Percentiles rank a stretch among this genome's conserved stretches.
Conservation (phyloP, 1,284 basidiomycete species). For the Boletus sp. region DNA sequence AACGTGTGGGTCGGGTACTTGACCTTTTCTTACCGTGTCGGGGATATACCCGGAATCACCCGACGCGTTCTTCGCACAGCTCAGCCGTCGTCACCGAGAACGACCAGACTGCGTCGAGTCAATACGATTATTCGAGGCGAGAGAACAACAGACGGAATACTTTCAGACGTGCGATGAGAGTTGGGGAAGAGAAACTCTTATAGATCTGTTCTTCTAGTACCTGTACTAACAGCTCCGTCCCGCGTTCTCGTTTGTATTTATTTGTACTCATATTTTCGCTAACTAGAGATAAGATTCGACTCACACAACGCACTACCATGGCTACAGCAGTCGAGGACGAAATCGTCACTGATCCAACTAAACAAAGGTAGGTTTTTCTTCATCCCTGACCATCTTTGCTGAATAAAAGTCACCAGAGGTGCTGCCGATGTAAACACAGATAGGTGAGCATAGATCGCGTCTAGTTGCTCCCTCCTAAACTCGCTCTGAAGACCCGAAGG, state of each 20-base stretch:
- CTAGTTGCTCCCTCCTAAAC: conserved; percentile 4
- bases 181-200: too few relatives aligned
- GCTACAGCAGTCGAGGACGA: conserved; percentile 2
- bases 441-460: conserved; percentile 8
- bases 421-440: conserved; percentile 11
- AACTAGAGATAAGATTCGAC: too few relatives aligned
- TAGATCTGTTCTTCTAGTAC: too few relatives aligned
- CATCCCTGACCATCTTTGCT: not conserved
- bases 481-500: conserved; percentile 28
- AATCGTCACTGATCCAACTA: not conserved
- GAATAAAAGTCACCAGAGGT: conserved; percentile 11
- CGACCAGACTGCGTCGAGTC: too few relatives aligned
- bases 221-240: too few relatives aligned
- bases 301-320: conserved; percentile 30
- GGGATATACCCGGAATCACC: conserved; percentile 19
- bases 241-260: too few relatives aligned
- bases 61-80: conserved; percentile 3
- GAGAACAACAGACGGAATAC: too few relatives aligned
- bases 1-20: not conserved
- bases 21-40: not conserved
- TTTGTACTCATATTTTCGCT: too few relatives aligned
- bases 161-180: too few relatives aligned
- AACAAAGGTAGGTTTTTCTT: conserved; percentile 11
- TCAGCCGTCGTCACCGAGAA: too few relatives aligned
- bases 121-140: too few relatives aligned